These are phyloP conservation scores for Euptelea pleiosperma DNA, from an alignment of 164 flowering plant genomes.

Conservation along the genomic window DNA sequence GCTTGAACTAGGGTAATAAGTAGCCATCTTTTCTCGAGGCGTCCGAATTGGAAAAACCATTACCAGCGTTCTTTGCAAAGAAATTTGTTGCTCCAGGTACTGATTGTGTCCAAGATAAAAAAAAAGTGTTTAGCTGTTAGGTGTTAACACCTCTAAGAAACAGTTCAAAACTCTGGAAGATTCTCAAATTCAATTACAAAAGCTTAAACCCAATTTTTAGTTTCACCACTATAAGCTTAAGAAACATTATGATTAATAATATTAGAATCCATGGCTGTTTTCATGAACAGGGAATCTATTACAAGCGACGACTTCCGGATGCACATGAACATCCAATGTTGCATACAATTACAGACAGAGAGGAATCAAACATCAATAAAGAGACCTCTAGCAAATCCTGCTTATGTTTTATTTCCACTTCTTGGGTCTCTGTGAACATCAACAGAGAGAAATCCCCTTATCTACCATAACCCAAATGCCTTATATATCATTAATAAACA, in stretches of 20 bases:
- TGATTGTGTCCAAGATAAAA: slow-evolving; percentile 5
- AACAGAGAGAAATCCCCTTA: slow-evolving; percentile 4
- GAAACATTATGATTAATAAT: too few relatives aligned
- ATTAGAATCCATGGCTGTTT: too few relatives aligned
- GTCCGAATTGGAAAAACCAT: background rate
- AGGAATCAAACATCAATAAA: background rate
- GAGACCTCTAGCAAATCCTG: too few relatives aligned
- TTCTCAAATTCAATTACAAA: slow-evolving; percentile 23
- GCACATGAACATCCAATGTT: too few relatives aligned
- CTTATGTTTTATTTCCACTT: background rate
- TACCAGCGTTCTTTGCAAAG: slow-evolving; percentile 1
- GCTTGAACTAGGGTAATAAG: slow-evolving; percentile 55
- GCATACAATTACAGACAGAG: too few relatives aligned
- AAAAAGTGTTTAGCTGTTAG: background rate
- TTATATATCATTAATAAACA: background rate
- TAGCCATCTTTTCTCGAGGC: slow-evolving; percentile 46
- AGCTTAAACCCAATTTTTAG: background rate
- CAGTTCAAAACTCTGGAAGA: background rate
- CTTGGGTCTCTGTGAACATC: background rate
- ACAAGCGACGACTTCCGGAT: too few relatives aligned
- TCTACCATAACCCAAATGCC: background rate
- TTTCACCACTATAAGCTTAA: too few relatives aligned
- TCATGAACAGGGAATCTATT: too few relatives aligned
- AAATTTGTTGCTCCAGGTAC: slow-evolving; percentile 6
- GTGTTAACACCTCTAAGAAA: background rate